A percentile compares a stretch with the other conserved stretches of the same genome.
These are phyloP conservation scores for Lentinula edodes DNA, from an alignment of 768 basidiomycete genomes.

Conservation along the genomic window DNA sequence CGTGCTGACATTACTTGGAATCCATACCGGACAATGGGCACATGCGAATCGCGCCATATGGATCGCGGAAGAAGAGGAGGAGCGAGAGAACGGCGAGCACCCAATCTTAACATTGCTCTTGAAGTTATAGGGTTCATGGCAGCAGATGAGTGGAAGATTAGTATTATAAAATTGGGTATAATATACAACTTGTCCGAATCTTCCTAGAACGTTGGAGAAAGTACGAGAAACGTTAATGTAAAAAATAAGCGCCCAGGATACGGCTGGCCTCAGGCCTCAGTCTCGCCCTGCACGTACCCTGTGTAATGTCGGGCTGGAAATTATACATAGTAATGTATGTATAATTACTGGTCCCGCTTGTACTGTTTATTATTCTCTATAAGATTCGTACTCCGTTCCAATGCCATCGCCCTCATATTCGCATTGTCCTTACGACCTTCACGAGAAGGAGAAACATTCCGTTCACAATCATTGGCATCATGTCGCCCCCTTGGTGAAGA, in stretches of 20 bases:
- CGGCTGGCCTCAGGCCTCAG: no score
- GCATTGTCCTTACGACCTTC: not conserved
- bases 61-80: not conserved
- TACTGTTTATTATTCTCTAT: not conserved
- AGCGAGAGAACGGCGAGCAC: not conserved
- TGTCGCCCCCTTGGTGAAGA: not conserved
- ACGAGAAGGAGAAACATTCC: not conserved
- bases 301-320: no score
- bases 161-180: not conserved
- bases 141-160: not conserved
- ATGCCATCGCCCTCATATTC: slow-evolving; percentile 1
- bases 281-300: no score
- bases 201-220: not conserved
- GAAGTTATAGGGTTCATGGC: not conserved
- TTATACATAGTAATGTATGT: no score
- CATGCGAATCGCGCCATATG: not conserved
- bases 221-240: not conserved
- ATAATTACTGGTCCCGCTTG: not conserved
- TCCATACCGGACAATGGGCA: slow-evolving; percentile 1
- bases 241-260: not conserved
- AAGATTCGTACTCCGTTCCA: not conserved
- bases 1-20: slow-evolving; percentile 17
- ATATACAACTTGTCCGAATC: not conserved
- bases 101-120: not conserved
- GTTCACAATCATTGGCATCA: not conserved